A percentile compares a stretch with the other conserved stretches of the same genome.
phyloP scores from a whole-genome alignment of 306 rosid genomes.

The Fragaria vesca region DNA sequence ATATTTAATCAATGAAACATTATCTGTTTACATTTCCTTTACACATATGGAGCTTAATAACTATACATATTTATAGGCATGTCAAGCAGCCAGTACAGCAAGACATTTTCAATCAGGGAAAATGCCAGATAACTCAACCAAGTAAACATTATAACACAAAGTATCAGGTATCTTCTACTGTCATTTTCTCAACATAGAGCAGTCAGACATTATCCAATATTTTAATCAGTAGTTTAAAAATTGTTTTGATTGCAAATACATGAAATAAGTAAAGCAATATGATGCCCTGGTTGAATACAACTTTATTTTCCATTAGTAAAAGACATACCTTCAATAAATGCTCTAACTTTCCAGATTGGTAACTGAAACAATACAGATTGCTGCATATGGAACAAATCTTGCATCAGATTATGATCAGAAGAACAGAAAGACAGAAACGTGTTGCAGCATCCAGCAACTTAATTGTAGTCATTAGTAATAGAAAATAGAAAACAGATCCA shows the following conservation, averaged over 20 bases:
- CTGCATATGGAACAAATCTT: constrained; percentile 37
- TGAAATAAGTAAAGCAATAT: not conserved
- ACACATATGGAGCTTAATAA: not conserved
- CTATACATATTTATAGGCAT: not conserved
- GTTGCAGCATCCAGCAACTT: not conserved
- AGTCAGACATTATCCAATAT: not conserved
- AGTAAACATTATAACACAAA: not conserved
- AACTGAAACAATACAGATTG: constrained; percentile 95
- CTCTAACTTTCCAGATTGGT: constrained; percentile 95
- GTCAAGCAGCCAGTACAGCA: not conserved
- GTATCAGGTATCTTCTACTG: not conserved
- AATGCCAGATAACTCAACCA: not conserved
- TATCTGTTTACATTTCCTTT: not conserved
- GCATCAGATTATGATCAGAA: constrained; percentile 2
- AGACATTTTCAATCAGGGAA: not conserved
- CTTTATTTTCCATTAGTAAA: constrained; percentile 10
- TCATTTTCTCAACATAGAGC: not conserved
- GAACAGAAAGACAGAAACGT: not conserved
- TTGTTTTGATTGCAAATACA: not conserved
- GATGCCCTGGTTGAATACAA: constrained; percentile 20
- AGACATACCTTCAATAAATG: constrained; percentile 91
- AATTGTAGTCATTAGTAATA: not conserved
- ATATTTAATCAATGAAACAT: not conserved
- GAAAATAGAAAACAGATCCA: not conserved
- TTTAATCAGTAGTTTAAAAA: not conserved